These are phyloP conservation scores for Lachnellula subtilissima DNA, from an alignment of 2,329 filamentous ascomycete genomes.

Conservation along the genomic window DNA sequence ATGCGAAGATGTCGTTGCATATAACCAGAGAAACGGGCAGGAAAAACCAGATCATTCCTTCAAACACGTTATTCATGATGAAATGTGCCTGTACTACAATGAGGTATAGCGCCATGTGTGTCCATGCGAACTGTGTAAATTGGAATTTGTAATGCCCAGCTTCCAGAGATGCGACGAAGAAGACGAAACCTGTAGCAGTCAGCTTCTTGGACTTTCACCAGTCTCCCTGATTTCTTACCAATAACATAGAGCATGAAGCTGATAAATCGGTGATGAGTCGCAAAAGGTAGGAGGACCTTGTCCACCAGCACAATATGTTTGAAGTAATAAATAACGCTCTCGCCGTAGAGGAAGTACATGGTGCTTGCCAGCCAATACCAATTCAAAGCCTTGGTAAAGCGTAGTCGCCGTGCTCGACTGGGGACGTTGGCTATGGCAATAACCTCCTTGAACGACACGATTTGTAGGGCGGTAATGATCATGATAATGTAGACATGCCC, in stretches of 20 bases:
- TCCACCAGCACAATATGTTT: slow-evolving; percentile 98
- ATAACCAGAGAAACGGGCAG: slow-evolving; percentile 91
- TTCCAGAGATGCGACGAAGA: slow-evolving; percentile 92
- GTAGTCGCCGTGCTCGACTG: slow-evolving; percentile 81
- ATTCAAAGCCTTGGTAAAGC: slow-evolving; percentile 92
- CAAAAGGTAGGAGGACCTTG: slow-evolving; percentile 84
- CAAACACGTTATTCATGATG: slow-evolving; percentile 99
- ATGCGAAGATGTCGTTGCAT: slow-evolving; percentile 98
- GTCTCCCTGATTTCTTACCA: slow-evolving; percentile 51
- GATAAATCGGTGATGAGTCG: slow-evolving; percentile 97
- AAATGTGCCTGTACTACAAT: slow-evolving; percentile 98
- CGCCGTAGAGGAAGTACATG: slow-evolving; percentile 99
- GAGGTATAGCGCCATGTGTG: slow-evolving; percentile 96
- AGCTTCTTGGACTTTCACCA: slow-evolving; percentile 17
- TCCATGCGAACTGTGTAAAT: slow-evolving; percentile 99
- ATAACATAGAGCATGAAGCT: slow-evolving; percentile 98
- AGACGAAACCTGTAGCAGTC: slow-evolving; percentile 73
- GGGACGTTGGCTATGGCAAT: slow-evolving; percentile 96
- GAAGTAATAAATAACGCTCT: slow-evolving; percentile 99
- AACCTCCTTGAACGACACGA: slow-evolving; percentile 98
- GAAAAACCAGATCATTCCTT: slow-evolving; percentile 99
- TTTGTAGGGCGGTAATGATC: slow-evolving; percentile 88
- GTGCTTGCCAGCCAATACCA: slow-evolving; percentile 99
- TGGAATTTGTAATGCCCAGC: slow-evolving; percentile 97
- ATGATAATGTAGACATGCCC: slow-evolving; percentile 97